phyloP scores from a whole-genome alignment of 257 asterid species.

The Nicotiana paniculata region DNA sequence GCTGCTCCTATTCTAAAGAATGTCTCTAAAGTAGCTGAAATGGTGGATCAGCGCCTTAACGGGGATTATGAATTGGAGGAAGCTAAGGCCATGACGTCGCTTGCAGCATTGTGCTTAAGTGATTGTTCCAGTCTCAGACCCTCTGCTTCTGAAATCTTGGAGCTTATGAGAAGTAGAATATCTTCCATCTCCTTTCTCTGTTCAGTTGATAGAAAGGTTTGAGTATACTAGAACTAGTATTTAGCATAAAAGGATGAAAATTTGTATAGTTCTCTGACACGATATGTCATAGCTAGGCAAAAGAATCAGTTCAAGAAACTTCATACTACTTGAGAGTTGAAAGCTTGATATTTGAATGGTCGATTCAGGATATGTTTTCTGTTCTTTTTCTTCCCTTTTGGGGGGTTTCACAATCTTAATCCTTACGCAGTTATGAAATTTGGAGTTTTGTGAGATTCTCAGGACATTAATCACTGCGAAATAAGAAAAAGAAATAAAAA shows the following conservation, averaged over 20 bases:
- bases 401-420: neutral
- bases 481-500: no score
- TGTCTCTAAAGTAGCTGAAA: constrained; percentile 31
- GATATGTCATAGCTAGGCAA: neutral
- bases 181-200: constrained; percentile 12
- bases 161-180: constrained; percentile 22
- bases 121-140: constrained; percentile 53
- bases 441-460: neutral
- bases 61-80: constrained; percentile 39
- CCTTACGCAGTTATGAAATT: neutral
- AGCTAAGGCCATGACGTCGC: constrained; percentile 38
- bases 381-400: neutral
- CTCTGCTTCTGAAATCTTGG: constrained; percentile 38
- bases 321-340: neutral
- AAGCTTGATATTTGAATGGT: neutral
- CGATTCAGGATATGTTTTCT: neutral
- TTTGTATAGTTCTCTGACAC: neutral
- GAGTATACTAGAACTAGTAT: neutral
- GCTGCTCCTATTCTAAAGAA: constrained; percentile 37
- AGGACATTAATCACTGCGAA: neutral
- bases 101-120: constrained; percentile 41
- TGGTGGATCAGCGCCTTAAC: constrained; percentile 45
- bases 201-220: neutral
- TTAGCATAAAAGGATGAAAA: neutral
- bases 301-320: neutral